Evolutionary conservation across 257 asterid genomes (phyloP), one percentile per base, ranked within the genome.

Genomic region (Craterostigma plantagineum): DNA sequence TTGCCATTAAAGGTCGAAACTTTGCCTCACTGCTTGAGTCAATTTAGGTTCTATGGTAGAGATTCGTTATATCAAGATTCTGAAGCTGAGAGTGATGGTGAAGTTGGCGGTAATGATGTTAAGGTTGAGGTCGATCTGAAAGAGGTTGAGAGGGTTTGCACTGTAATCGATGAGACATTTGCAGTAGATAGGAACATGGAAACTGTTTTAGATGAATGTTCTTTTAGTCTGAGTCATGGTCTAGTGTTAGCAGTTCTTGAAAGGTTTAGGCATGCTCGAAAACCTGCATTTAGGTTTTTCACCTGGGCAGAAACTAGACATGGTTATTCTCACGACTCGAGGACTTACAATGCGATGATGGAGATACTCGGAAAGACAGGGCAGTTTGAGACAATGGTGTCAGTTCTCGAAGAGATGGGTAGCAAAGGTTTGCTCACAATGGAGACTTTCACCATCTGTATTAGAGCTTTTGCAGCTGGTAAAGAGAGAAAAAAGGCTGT

Each of bases 341-440:
- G 69, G 36, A 76, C 95, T 7, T 79, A 70, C 45, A 74, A 87
- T 55, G 66, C 66, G 1, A 64, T 87, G 83, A 59, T 87, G 81
- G 40, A 46, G 16, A 52, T 87, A 53, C 76, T 90, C 37, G 95
- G 95, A 37, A 79, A 77, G 71, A 55, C 61, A n/a, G 68, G 81
- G 68, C 98, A 82, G 63, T 90, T 90, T 46, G 92, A 90, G 86
- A 79, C 94, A 5, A 70, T 90, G 98, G 52, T 72, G 10, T 66
- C 81, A 0, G 42, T 90, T 43, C 79, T 79, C 45, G 87, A 74
- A 36, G 94, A 90, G 61, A 87, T 87, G 91, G 92, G 94, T 0
- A 81, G 65, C 49, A 83, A 79, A 59, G 72, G 86, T 7, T 56
- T 83, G 59, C 79, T 83, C 45, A 63, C 73, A 0, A 38, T 75